Percentiles rank a stretch among this genome's conserved stretches.
phyloP scores from a whole-genome alignment of 1,284 basidiomycete genomes.

The Athelia sp. region DNA sequence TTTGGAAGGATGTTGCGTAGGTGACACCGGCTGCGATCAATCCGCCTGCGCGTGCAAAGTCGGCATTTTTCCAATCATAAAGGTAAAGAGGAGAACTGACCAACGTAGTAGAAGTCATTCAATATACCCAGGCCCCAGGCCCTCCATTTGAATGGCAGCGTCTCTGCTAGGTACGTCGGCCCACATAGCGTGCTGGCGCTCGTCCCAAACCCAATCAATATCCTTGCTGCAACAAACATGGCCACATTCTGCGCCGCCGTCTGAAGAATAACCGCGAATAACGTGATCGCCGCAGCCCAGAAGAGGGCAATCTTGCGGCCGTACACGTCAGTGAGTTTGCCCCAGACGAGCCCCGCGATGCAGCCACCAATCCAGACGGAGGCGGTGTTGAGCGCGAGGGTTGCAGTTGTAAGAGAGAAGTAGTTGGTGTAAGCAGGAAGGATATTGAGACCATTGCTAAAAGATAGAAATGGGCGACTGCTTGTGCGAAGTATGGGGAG shows the following conservation, averaged over 20 bases:
- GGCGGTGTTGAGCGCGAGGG: constrained; percentile 14
- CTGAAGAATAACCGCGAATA: constrained; percentile 14
- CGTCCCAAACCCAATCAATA: constrained; percentile 17
- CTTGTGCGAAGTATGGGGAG: background rate
- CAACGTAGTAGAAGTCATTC: constrained; percentile 12
- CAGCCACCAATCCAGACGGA: constrained; percentile 19
- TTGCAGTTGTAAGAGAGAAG: constrained; percentile 12
- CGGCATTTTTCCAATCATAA: background rate
- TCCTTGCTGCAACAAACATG: constrained; percentile 15
- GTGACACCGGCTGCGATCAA: constrained; percentile 13
- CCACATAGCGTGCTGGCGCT: constrained; percentile 15
- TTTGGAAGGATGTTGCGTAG: constrained; percentile 15
- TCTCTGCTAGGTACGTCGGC: constrained; percentile 17
- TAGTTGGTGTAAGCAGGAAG: constrained; percentile 15
- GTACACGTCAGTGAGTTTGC: constrained; percentile 15
- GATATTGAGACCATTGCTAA: constrained; percentile 16
- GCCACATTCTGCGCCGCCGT: constrained; percentile 15
- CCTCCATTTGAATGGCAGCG: constrained; percentile 16
- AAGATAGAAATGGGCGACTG: background rate
- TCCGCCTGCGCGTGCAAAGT: constrained; percentile 4
- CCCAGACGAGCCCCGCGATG: constrained; percentile 15
- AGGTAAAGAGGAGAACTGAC: constrained; percentile 3
- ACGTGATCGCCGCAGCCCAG: constrained; percentile 5
- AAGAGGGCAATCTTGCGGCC: too few relatives aligned
- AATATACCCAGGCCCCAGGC: constrained; percentile 17